Evolutionary conservation across 805 yeast genomes (phyloP).

Genomic region (Starmerella sp.): DNA sequence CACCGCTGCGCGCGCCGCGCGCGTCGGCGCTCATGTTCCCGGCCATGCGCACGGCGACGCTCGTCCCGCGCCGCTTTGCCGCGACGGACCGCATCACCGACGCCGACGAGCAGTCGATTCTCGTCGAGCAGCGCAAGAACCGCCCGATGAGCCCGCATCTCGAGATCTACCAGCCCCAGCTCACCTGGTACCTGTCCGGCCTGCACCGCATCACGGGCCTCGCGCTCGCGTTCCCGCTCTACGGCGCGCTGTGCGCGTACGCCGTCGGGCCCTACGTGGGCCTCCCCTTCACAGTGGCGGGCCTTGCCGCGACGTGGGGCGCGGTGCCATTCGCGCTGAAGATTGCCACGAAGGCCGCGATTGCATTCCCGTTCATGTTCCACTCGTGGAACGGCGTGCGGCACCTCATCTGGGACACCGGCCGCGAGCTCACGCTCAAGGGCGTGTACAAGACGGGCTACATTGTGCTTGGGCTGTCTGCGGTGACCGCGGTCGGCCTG

Average conservation of each 20-base stretch:
- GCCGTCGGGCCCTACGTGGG: constrained; percentile 62
- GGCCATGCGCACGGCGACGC: background rate
- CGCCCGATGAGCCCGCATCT: constrained; percentile 91
- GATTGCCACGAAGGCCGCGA: constrained; percentile 51
- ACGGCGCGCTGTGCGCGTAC: constrained; percentile 63
- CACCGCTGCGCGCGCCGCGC: background rate
- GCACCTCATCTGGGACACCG: constrained; percentile 89
- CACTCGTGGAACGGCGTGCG: constrained; percentile 81
- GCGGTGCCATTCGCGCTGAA: constrained; percentile 56
- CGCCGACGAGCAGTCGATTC: constrained; percentile 54
- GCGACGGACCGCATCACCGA: constrained; percentile 43
- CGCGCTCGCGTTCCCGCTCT: constrained; percentile 65
- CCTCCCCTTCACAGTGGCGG: constrained; percentile 39
- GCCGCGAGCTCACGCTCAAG: constrained; percentile 62
- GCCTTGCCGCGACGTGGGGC: constrained; percentile 44
- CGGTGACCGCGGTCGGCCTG: constrained; percentile 41
- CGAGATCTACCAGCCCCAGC: constrained; percentile 79
- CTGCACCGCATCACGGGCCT: constrained; percentile 86
- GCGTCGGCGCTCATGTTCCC: constrained; percentile 9
- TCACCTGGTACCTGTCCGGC: constrained; percentile 70
- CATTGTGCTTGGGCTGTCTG: constrained; percentile 56
- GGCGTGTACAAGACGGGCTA: constrained; percentile 93
- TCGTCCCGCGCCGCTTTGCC: constrained; percentile 7
- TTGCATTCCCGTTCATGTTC: constrained; percentile 77
- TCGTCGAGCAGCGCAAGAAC: constrained; percentile 69